These are phyloP conservation scores for sorghum (Sorghum bicolor) DNA, from an alignment of 176 grass and related monocot genomes.

Conservation along the genomic window DNA sequence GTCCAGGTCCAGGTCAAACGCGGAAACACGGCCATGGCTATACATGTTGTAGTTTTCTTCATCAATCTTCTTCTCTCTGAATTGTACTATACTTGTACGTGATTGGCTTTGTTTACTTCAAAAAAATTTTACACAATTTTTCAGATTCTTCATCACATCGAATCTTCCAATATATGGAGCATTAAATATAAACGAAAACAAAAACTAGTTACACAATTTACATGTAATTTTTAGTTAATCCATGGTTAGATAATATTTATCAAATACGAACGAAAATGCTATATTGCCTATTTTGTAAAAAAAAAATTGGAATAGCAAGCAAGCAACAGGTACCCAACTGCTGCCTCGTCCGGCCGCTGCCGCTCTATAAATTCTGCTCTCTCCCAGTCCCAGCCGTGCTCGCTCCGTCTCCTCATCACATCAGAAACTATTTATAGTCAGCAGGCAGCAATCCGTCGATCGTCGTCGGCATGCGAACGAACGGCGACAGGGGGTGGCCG, in stretches of 20 bases:
- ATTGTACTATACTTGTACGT: neutral
- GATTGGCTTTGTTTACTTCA: no score
- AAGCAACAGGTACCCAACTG: neutral
- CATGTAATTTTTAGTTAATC: no score
- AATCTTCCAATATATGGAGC: no score
- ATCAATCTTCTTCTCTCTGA: neutral
- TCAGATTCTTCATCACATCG: no score
- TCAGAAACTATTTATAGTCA: neutral
- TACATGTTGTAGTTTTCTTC: neutral
- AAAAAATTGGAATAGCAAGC: neutral
- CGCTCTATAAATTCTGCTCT: neutral
- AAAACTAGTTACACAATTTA: no score
- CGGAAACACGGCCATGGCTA: neutral
- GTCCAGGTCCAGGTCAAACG: conserved; percentile 15
- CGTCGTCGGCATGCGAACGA: neutral
- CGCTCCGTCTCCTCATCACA: no score
- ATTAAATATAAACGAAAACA: no score
- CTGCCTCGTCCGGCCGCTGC: neutral
- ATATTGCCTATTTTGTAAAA: no score
- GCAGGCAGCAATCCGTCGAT: neutral
- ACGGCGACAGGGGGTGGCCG: neutral
- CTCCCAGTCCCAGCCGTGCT: no score
- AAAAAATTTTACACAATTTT: no score
- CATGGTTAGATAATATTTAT: no score
- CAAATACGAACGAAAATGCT: no score